Conservation (phyloP, 352 stramenopile genomes). For the Saprolegnia diclina region DNA sequence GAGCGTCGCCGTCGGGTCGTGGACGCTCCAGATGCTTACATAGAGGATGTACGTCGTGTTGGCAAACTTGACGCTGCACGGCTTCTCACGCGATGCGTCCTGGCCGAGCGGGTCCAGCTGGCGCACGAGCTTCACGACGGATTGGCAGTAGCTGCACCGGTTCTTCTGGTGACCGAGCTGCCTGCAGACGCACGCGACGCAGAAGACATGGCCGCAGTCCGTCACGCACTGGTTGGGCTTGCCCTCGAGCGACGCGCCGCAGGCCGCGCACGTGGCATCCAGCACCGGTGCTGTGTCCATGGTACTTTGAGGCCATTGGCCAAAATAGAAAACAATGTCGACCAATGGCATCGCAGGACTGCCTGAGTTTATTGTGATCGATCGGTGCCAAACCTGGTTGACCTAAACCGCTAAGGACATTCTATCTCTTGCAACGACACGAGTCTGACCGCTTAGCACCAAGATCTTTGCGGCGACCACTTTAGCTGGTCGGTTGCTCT, state of each 20-base stretch:
- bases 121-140: constrained; percentile 49
- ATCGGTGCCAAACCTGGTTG: not conserved
- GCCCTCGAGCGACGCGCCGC: constrained; percentile 3
- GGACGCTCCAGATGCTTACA: constrained; percentile 71
- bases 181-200: constrained; percentile 56
- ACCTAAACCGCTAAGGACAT: not conserved
- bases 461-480: no score
- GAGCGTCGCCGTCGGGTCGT: constrained; percentile 57
- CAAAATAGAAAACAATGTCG: not conserved
- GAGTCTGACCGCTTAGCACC: no score
- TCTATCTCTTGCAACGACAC: no score
- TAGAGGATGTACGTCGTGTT: constrained; percentile 74
- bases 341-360: not conserved
- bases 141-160: constrained; percentile 55
- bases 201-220: constrained; percentile 80
- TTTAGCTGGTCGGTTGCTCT: no score
- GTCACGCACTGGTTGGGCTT: constrained; percentile 46
- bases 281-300: not conserved
- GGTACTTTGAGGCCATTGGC: not conserved
- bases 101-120: constrained; percentile 35
- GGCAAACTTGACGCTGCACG: constrained; percentile 69
- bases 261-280: not conserved
- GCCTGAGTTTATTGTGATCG: no score
- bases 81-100: constrained; percentile 29
- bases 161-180: constrained; percentile 54